Evolutionary conservation across 1,284 basidiomycete species (phyloP), one percentile per base, ranked within the genome.

Genomic region (Leccinum cinnamomeum): DNA sequence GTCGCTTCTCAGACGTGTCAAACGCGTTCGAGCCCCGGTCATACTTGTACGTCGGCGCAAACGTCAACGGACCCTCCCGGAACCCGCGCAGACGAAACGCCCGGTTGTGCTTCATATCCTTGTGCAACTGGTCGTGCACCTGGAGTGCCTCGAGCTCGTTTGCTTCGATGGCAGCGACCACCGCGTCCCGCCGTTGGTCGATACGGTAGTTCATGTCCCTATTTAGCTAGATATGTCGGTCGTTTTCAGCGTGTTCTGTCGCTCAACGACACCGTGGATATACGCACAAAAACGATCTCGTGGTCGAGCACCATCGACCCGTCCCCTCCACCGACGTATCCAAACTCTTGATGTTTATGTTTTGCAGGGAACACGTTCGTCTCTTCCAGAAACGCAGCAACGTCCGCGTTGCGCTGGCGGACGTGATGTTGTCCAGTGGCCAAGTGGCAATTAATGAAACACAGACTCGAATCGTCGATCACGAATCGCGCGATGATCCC

Each of bases 21-120:
- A 93, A 99, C 64, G 88, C 84, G 71, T 85, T 75, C 6, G 92
- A 88, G 4, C 84, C 79, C 1, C 84, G 86, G 73, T 98, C 93
- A 77, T 97, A 98, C 78, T 98, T 98, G 86, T 98, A 99, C 18
- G 97, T 99, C 14, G 96, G 96, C 18, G 84, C 73, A 71, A 96
- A 97, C 0, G 80, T 84, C 65, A 97, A 85, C 0, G 86, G 87
- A 0, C 95, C 90, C 71, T 99, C 97, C 12, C 75, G 76, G 76
- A 98, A 98, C 1, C 82, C 80, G 16, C 93, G 89, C 11, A 99
- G 79, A 1, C 96, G 87, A 79, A 95, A 98, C 0, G 83, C 85
- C 14, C 91, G 90, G 71, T 98, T 98, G 67, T 79, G 81, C 62
- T 87, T 87, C 81, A 98, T 89, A 74, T 98, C 94, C 68, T 94